phyloP scores from a whole-genome alignment of 2,329 filamentous ascomycete genomes.

The Diaporthe aspalathi region DNA sequence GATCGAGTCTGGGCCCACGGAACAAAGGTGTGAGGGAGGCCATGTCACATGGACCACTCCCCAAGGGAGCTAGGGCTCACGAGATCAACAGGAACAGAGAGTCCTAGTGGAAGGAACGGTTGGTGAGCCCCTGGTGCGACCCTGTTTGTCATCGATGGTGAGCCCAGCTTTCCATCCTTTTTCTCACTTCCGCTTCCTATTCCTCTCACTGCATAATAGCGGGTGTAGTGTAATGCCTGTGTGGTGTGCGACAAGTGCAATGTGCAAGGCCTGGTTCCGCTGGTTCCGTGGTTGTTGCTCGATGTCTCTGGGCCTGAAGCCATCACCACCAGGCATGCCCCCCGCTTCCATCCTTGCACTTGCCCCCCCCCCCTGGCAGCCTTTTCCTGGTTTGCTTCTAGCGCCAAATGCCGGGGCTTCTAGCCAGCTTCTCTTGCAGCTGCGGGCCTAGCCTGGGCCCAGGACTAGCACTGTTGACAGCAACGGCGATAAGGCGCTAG shows the following conservation, averaged over 20 bases:
- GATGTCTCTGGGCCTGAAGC: conserved; percentile 15
- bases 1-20: conserved; percentile 1
- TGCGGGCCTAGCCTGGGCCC: neutral
- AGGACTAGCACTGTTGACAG: conserved; percentile 2
- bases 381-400: conserved; percentile 4
- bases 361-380: neutral
- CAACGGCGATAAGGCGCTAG: conserved; percentile 7
- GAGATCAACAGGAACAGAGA: conserved; percentile 14
- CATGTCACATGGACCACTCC: conserved; percentile 9
- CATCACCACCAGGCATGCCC: conserved; percentile 20
- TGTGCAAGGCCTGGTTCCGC: neutral
- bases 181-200: neutral
- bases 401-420: conserved; percentile 29
- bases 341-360: neutral
- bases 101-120: neutral
- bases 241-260: neutral
- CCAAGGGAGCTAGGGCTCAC: conserved; percentile 4
- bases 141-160: conserved; percentile 19
- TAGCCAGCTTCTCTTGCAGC: conserved; percentile 31
- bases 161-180: neutral
- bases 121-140: neutral
- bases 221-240: neutral
- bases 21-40: neutral
- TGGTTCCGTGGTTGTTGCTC: neutral
- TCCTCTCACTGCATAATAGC: conserved; percentile 8